Conservation (phyloP, 2,329 filamentous ascomycete species). For the Exophiala xenobiotica region DNA sequence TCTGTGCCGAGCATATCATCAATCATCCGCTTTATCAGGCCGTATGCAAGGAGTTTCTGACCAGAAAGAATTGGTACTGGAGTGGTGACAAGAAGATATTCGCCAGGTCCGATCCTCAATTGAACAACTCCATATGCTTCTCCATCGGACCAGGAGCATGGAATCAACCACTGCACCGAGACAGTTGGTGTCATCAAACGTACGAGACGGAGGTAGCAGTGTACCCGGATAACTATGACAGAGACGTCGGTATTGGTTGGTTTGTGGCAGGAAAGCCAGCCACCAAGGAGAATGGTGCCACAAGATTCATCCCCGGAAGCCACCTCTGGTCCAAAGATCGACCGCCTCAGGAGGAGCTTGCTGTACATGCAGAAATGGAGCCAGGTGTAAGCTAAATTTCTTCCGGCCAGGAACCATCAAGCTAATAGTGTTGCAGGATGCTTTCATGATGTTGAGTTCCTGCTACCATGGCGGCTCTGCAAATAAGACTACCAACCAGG, state of each 20-base stretch:
- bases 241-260: conserved; percentile 29
- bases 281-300: conserved; percentile 35
- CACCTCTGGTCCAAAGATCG: conserved; percentile 31
- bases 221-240: conserved; percentile 20
- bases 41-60: conserved; percentile 33
- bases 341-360: conserved; percentile 17
- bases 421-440: conserved; percentile 27
- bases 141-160: conserved; percentile 35
- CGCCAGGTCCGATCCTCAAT: conserved; percentile 33
- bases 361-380: conserved; percentile 35
- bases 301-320: conserved; percentile 33
- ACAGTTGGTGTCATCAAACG: conserved; percentile 40
- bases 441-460: conserved; percentile 39
- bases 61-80: conserved; percentile 34
- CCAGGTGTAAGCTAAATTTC: conserved; percentile 31
- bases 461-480: conserved; percentile 38
- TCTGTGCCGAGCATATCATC: conserved; percentile 22
- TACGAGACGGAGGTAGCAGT: conserved; percentile 16
- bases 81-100: conserved; percentile 32
- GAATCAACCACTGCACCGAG: conserved; percentile 38
- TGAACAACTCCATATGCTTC: conserved; percentile 31
- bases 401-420: background rate
- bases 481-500: conserved; percentile 32
- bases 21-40: conserved; percentile 34
- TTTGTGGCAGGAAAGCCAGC: conserved; percentile 31